Evolutionary conservation across 139 green algal species (phyloP), one percentile per base, ranked within the genome.

Genomic region (Tetradesmus obliquus): DNA sequence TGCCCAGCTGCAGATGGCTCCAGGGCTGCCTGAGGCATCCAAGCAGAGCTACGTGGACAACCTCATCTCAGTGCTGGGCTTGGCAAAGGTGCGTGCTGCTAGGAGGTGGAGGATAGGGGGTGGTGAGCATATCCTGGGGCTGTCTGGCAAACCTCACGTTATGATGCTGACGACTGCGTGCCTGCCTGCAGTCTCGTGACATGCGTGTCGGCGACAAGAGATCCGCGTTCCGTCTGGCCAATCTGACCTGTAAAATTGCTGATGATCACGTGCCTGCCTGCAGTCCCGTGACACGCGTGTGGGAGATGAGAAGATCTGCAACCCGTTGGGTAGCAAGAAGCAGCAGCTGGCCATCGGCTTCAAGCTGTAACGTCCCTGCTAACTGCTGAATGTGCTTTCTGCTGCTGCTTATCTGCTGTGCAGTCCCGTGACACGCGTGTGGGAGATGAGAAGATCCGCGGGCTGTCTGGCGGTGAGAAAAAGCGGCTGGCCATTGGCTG

Each of bases 401-500:
- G 32, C 32, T 58, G 32, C 60, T 71, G 60, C 19, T 71, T 4
- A 4, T 4, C 7, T 19, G 9, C 9, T 19, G 5, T 55, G 57
- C 84, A 79, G 57, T 45, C 81, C 15, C 19, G 22, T 17, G 89
- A 96, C 90, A 97, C 96, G 1, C 71, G 91, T 0, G 95, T 99
- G 12, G 97, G 97, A 0, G 94, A 97, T 84, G 93, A 89, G n/a
- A 97, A 97, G 94, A 96, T 94, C 1, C 90, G 96, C 3, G 97
- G 97, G 5, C 92, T 97, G 2, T 95, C 92, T 20, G 95, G 95
- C 15, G 97, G 97, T 9, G 97, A 99, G 93, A 97, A 97, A 82
- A 98, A 99, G 95, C 93, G 97, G 4, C 95, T 99, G 12, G 79
- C 82, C 91, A 98, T 99, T 79, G 98, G 94, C 72, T 96, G 95